These are phyloP conservation scores for Sisymbrium altissimum DNA, from an alignment of 345 rosid genomes.

Conservation along the genomic window DNA sequence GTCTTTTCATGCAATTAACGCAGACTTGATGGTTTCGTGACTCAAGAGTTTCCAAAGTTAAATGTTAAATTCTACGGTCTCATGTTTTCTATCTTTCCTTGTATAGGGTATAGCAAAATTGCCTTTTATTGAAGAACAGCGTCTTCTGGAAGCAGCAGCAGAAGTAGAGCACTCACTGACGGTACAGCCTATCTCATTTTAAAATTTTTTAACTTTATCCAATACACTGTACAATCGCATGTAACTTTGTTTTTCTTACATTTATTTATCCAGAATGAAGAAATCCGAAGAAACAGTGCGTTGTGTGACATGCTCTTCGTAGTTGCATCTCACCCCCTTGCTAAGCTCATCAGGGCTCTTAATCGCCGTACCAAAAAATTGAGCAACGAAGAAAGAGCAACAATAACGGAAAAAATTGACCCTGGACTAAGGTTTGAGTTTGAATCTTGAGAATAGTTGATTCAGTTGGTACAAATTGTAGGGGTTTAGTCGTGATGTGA, in stretches of 20 bases:
- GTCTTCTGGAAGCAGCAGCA: constrained; percentile 74
- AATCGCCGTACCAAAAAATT: constrained; percentile 54
- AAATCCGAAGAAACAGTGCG: constrained; percentile 74
- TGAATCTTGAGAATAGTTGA: not conserved
- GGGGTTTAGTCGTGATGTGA: not conserved
- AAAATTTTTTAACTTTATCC: not conserved
- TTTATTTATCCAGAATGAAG: constrained; percentile 55
- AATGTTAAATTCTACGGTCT: not conserved
- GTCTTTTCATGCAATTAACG: constrained; percentile 9
- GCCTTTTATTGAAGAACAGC: constrained; percentile 87
- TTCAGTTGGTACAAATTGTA: not conserved
- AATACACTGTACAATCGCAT: not conserved
- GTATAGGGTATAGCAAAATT: constrained; percentile 76
- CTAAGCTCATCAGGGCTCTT: constrained; percentile 69
- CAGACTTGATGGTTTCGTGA: not conserved
- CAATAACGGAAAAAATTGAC: constrained; percentile 49
- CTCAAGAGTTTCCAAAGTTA: not conserved
- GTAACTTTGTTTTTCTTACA: not conserved
- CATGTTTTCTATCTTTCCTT: constrained; percentile 1
- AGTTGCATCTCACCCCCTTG: constrained; percentile 64
- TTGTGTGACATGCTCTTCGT: constrained; percentile 82
- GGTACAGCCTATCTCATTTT: constrained; percentile 40
- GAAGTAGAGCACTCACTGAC: constrained; percentile 63
- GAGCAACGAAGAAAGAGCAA: constrained; percentile 41
- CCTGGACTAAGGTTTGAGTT: constrained; percentile 75